These are phyloP conservation scores for Venturia effusa DNA, from an alignment of 2,329 filamentous ascomycete genomes.

Conservation along the genomic window DNA sequence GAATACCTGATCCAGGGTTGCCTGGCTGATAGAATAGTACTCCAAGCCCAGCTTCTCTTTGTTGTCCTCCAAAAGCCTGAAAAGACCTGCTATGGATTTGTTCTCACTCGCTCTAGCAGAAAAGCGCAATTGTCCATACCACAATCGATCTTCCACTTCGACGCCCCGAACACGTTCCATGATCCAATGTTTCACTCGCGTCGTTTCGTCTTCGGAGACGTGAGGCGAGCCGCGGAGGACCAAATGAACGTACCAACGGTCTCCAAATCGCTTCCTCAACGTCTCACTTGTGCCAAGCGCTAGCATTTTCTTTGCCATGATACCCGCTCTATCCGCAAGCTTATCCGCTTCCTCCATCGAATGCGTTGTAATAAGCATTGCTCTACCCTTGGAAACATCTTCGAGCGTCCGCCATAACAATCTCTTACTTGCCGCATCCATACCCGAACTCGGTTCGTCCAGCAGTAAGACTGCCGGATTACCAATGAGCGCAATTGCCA, in stretches of 20 bases:
- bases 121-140: conserved; percentile 83
- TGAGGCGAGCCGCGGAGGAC: conserved; percentile 66
- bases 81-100: conserved; percentile 53
- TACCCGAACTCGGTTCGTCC: conserved; percentile 79
- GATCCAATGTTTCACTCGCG: conserved; percentile 56
- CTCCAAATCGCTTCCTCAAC: conserved; percentile 64
- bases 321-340: conserved; percentile 71
- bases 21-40: conserved; percentile 79
- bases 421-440: conserved; percentile 83
- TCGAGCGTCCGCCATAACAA: conserved; percentile 86
- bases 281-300: conserved; percentile 67
- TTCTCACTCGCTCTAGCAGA: conserved; percentile 41
- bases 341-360: conserved; percentile 94
- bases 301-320: conserved; percentile 77
- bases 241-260: conserved; percentile 70
- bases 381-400: conserved; percentile 63
- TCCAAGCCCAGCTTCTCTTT: conserved; percentile 60
- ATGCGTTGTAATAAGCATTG: conserved; percentile 80
- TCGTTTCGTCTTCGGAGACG: conserved; percentile 59
- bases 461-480: conserved; percentile 80
- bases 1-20: conserved; percentile 86
- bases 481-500: conserved; percentile 86
- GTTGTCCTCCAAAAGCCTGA: conserved; percentile 61
- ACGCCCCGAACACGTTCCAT: conserved; percentile 49
- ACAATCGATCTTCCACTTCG: conserved; percentile 60